Evolutionary conservation across 495 filamentous ascomycete species (phyloP).

Genomic region (Arthonia radiata): DNA sequence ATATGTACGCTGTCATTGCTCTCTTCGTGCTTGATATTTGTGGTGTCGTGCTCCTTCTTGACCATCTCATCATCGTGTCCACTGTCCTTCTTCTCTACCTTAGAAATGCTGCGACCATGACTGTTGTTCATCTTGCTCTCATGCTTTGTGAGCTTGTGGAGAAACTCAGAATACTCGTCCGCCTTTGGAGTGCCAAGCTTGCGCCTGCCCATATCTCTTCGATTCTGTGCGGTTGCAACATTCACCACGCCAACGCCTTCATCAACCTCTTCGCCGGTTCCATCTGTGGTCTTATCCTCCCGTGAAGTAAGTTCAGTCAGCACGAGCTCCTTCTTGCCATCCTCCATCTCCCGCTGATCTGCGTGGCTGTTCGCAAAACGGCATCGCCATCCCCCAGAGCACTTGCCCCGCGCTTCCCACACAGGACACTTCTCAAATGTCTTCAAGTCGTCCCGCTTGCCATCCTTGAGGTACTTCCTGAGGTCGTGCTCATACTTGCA

Average conservation of each 20-base stretch:
- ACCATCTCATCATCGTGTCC: conserved; percentile 6
- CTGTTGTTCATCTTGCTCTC: conserved; percentile 27
- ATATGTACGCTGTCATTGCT: conserved; percentile 5
- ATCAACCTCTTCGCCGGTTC: conserved; percentile 6
- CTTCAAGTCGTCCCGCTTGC: conserved; percentile 52
- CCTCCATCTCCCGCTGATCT: conserved; percentile 41
- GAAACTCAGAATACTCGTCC: conserved; percentile 50
- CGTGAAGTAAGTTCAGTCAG: conserved; percentile 28
- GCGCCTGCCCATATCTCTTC: conserved; percentile 43
- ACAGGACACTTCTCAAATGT: conserved; percentile 57
- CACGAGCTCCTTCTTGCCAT: conserved; percentile 60
- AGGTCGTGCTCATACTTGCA: conserved; percentile 66
- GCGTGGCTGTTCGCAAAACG: conserved; percentile 67
- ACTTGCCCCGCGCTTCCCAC: conserved; percentile 50
- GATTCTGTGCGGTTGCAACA: conserved; percentile 34
- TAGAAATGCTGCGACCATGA: no score
- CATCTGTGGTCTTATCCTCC: conserved; percentile 11
- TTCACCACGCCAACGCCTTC: conserved; percentile 50
- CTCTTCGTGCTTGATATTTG: conserved; percentile 3
- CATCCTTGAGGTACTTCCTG: conserved; percentile 58
- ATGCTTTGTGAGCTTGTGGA: conserved; percentile 39
- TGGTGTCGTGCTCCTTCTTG: conserved; percentile 14
- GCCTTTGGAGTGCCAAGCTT: conserved; percentile 40
- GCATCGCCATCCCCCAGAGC: conserved; percentile 73
- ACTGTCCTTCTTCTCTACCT: conserved; percentile 3